Evolutionary conservation across 1,284 basidiomycete species (phyloP).

Genomic region (Trametes sp.): DNA sequence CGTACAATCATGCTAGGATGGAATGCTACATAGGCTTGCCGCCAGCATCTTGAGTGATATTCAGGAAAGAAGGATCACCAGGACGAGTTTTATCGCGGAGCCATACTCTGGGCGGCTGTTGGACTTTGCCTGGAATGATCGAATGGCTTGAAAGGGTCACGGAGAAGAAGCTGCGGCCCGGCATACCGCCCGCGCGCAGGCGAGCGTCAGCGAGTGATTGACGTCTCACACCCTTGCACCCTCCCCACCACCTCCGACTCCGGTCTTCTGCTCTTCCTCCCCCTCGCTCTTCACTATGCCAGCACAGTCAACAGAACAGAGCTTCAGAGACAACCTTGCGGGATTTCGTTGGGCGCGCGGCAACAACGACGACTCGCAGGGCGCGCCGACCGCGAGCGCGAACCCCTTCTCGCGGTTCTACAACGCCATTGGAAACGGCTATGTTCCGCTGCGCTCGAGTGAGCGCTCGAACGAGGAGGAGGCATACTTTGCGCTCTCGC

Average conservation of each 20-base stretch:
- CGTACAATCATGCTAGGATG: too few relatives aligned
- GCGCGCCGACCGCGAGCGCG: conserved; percentile 45
- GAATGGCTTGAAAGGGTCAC: too few relatives aligned
- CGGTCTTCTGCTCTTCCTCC: background rate
- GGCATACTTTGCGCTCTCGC: conserved; percentile 91
- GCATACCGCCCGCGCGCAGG: background rate
- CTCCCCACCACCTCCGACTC: background rate
- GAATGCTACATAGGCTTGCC: too few relatives aligned
- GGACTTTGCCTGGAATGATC: too few relatives aligned
- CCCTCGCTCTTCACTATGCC: conserved; percentile 25
- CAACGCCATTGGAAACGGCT: conserved; percentile 78
- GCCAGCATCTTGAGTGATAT: too few relatives aligned
- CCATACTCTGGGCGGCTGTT: too few relatives aligned
- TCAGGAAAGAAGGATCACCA: too few relatives aligned
- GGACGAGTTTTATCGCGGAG: too few relatives aligned
- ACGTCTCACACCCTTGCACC: background rate
- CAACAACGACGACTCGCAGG: conserved; percentile 74
- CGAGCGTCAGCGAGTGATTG: conserved; percentile 1
- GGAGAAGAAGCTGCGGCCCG: too few relatives aligned
- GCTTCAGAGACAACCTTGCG: conserved; percentile 72
- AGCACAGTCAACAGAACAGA: conserved; percentile 60
- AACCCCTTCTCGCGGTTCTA: conserved; percentile 81
- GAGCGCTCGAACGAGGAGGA: conserved; percentile 95
- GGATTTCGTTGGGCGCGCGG: conserved; percentile 90
- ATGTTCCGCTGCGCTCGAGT: conserved; percentile 87